Evolutionary conservation across 2,329 filamentous ascomycete species (phyloP), one percentile per base, ranked within the genome.

Genomic region (Paramyrothecium roridum): DNA sequence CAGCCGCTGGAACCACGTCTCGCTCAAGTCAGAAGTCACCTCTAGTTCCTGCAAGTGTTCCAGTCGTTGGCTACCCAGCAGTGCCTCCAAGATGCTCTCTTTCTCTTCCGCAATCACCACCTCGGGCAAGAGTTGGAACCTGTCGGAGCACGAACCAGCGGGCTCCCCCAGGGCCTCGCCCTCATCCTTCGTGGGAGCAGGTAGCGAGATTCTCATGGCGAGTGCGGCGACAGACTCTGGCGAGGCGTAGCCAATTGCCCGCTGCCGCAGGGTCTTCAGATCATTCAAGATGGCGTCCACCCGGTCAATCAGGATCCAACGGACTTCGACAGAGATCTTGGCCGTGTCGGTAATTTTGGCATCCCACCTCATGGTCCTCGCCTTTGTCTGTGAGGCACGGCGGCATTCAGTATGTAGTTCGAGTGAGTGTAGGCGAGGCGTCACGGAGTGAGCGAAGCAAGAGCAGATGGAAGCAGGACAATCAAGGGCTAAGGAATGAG

Each of bases 271-370:
- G 3, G 3, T 11, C 4, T 46, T 21, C 8, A 63, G 55, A 2
- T 55, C 34, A 19, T 50, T 17, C 1, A 60, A n/a, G n/a, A 57
- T 37, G 3, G 16, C 21, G 8, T 34, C 17, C 7, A 57, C 48
- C 16, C 52, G 50, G 12, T 59, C 54, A 13, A 54, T 48, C n/a
- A 60, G 30, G 19, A 63, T 52, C 33, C 51, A 54, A 3, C 61
- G 58, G 12, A 54, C 19, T 22, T 57, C 48, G n/a, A 43, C 22
- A 1, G 59, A 61, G 17, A 61, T 16, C 43, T 63, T 63, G n/a
- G 61, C 16, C 3, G 61, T 63, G 40, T 56, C 47, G 11, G 52
- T 57, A 40, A 45, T 43, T 7, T 46, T 43, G 1, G 48, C 6
- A 1, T 52, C 51, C 55, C 57, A 62, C 21, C 50, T 20, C 60